phyloP scores from a whole-genome alignment of 2,329 filamentous ascomycete species.

The Ceratocystis cubensis region DNA sequence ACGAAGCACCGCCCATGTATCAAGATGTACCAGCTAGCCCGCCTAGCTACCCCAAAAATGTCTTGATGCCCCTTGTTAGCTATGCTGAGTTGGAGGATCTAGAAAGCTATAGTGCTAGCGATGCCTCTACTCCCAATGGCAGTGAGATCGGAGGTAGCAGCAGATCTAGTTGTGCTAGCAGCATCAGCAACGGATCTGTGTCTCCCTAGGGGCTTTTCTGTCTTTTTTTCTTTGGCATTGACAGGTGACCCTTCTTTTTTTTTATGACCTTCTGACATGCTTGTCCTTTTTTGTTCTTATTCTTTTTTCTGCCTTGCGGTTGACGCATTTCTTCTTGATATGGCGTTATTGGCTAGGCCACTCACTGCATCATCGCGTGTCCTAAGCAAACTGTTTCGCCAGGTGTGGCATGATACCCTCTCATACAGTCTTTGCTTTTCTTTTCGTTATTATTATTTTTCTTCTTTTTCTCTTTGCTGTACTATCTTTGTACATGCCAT shows the following conservation, averaged over 20 bases:
- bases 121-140: neutral
- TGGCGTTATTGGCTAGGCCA: constrained; percentile 14
- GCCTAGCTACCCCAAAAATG: constrained; percentile 46
- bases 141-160: constrained; percentile 1
- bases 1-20: constrained; percentile 88
- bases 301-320: neutral
- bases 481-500: neutral
- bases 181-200: constrained; percentile 13
- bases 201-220: neutral
- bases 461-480: neutral
- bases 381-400: constrained; percentile 1
- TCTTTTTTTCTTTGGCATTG: neutral
- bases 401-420: constrained; percentile 9
- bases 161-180: constrained; percentile 14
- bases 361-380: constrained; percentile 7
- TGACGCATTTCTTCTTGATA: neutral
- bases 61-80: constrained; percentile 14
- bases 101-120: constrained; percentile 11
- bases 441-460: neutral
- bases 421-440: neutral
- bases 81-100: constrained; percentile 19
- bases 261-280: neutral
- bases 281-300: neutral
- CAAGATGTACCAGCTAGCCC: constrained; percentile 83
- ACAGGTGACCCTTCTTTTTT: neutral